Evolutionary conservation across 2,329 filamentous ascomycete species (phyloP), one percentile per base, ranked within the genome.

Genomic region (Cladosporium sp.): DNA sequence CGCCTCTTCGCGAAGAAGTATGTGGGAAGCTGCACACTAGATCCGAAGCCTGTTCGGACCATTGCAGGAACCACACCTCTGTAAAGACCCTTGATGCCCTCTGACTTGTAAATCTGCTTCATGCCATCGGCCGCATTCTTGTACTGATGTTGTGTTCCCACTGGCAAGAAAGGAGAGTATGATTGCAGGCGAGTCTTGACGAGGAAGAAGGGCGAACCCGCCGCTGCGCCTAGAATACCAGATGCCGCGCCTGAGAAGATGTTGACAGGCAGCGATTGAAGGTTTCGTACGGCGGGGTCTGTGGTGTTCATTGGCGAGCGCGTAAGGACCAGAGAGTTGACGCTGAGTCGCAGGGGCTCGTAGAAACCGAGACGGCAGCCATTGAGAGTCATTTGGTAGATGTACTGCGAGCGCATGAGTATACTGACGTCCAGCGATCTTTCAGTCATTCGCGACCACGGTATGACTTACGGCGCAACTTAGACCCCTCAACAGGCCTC

Each of bases 311-410:
- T 90, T 65, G 97, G 78, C 59, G 91, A 81, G 6, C 82, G 84
- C 0, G 92, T 89, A 54, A 96, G 77, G 62, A 74, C 67, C 32
- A 77, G 68, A 44, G 74, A 76, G 71, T 78, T 78, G n/a, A 77
- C 62, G 26, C 83, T 84, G 59, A 87, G 85, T 76, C 95, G 92
- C 80, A 98, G 87, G 5, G 95, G 95, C 78, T 99, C 95, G 84
- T 99, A 99, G 84, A 99, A 97, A 68, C 95, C 93, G 65, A 99
- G 84, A 65, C 95, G 92, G 80, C 93, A 99, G 74, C 95, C 95
- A 79, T 99, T 99, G 74, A 99, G 88, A 61, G 96, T 87, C 75
- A 98, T 88, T 82, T 99, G 95, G 82, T 99, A 99, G 76, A 97
- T 85, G 79, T 98, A 99, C 85, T 88, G 30, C 8, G n/a, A 41